Conservation (phyloP, 805 yeast genomes). For the Barnettozyma salicaria region DNA sequence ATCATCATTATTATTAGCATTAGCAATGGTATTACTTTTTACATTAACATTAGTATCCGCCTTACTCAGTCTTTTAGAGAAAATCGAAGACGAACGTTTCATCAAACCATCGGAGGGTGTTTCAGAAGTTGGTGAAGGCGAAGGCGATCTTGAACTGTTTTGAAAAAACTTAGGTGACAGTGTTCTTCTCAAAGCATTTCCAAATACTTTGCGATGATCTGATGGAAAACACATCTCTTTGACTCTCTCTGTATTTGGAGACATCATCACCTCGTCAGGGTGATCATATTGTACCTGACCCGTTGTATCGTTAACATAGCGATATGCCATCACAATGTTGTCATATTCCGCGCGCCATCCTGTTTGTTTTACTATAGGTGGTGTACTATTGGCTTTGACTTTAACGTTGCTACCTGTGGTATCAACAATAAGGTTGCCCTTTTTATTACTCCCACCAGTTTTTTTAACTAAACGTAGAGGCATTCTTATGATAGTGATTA, state of each 20-base stretch:
- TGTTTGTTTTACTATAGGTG: constrained; percentile 18
- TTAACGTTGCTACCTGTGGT: background rate
- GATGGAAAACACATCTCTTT: background rate
- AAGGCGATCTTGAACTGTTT: background rate
- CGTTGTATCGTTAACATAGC: constrained; percentile 28
- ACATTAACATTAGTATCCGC: too few relatives aligned
- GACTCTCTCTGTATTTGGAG: constrained; percentile 7
- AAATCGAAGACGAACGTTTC: background rate
- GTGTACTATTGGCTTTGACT: background rate
- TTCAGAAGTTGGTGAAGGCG: background rate
- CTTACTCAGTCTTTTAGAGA: too few relatives aligned
- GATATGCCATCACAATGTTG: constrained; percentile 27
- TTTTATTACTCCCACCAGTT: too few relatives aligned
- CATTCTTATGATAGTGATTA: too few relatives aligned
- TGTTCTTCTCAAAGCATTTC: constrained; percentile 18
- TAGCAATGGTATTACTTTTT: background rate
- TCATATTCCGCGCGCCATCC: constrained; percentile 26
- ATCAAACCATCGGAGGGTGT: background rate
- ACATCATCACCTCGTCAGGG: constrained; percentile 34
- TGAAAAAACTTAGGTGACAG: constrained; percentile 19
- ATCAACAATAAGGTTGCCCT: background rate
- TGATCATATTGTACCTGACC: constrained; percentile 32
- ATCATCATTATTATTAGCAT: background rate
- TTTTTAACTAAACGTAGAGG: too few relatives aligned
- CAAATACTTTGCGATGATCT: constrained; percentile 13